phyloP scores from a whole-genome alignment of 139 green algal genomes.

The Chlamydomonas asymmetrica region DNA sequence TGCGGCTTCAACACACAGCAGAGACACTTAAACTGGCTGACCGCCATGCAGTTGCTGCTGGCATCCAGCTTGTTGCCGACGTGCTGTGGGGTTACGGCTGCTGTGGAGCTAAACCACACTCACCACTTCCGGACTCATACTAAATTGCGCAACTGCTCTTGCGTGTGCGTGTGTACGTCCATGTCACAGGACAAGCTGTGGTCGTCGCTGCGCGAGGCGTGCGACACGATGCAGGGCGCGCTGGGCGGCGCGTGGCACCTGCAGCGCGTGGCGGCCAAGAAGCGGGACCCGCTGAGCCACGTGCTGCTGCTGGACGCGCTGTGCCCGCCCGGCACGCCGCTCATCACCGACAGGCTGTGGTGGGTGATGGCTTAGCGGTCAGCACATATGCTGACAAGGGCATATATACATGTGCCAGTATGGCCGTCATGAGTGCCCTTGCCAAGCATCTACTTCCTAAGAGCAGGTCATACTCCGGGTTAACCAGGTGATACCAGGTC shows the following conservation, averaged over 20 bases:
- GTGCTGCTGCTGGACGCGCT: constrained; percentile 87
- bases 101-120: constrained; percentile 9
- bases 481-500: no score
- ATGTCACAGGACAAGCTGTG: constrained; percentile 54
- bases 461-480: no score
- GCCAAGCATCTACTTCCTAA: no score
- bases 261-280: constrained; percentile 93
- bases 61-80: no score
- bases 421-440: no score
- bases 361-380: constrained; percentile 35
- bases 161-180: not conserved
- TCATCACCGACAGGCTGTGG: constrained; percentile 65
- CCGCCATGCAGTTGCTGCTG: no score
- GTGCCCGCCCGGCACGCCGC: constrained; percentile 32
- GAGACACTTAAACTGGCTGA: no score
- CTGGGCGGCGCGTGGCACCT: constrained; percentile 81
- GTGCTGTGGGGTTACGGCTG: not conserved
- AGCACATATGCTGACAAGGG: not conserved
- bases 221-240: constrained; percentile 60
- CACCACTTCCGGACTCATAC: not conserved
- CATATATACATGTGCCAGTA: no score
- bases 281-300: constrained; percentile 91
- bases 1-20: no score
- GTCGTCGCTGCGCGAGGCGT: constrained; percentile 59
- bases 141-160: not conserved